Evolutionary conservation across 352 stramenopile genomes (phyloP), one percentile per base, ranked within the genome.

Genomic region (Globisporangium emineosum): DNA sequence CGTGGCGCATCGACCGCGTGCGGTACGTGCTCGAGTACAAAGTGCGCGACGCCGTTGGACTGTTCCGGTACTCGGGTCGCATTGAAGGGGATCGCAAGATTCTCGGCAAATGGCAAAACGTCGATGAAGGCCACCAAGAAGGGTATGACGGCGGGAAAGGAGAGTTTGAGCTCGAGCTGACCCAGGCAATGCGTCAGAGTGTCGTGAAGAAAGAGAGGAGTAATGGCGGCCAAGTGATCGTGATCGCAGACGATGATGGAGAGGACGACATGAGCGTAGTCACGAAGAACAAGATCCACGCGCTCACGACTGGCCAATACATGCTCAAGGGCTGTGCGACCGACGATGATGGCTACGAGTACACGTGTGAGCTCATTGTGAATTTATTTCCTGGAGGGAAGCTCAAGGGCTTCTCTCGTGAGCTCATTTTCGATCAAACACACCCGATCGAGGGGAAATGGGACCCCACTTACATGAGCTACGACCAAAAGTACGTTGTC

Each of bases 261-360:
- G 70, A 64, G 2, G 55, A 62, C n/a, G 25, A 27, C 15, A 17
- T 53, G 37, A 13, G 12, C 3, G 25, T 25, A 4, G 33, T 52
- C 49, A 65, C 49, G 23, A 23, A 40, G 10, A 23, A 61, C 45
- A 50, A 50, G 9, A 78, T 86, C 15, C 57, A 55, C 8, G 70
- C 71, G 15, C 72, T 91, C 6, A 91, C 83, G 10, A 80, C 77
- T 1, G 83, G 83, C 9, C 43, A 67, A 13, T 91, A 83, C 66
- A 66, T 68, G 49, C 66, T 91, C 4, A 81, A 81, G 30, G 83
- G 83, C 6, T 75, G 76, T n/a, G 79, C 80, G 4, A 88, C 75
- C 23, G 83, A 91, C 49, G 69, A 72, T 12, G 83, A 91, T 23
- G 83, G 80, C 12, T 91, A 91, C 69, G 80, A 91, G 58, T 91